phyloP scores from a whole-genome alignment of 805 yeast species.

The Wickerhamiella allomyrinae region DNA sequence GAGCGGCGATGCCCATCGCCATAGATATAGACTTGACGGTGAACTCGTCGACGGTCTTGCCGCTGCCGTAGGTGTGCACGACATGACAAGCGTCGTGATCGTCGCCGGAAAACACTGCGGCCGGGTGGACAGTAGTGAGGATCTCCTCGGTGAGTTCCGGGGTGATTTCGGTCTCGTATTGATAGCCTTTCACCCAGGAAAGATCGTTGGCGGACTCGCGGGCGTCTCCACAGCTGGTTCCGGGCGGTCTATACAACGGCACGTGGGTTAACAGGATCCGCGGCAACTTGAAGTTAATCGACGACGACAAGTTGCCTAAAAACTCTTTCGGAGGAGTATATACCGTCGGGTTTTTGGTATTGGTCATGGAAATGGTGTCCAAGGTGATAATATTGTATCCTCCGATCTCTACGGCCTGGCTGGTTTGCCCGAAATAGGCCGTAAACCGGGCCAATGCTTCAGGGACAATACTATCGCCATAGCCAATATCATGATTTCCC shows the following conservation, averaged over 20 bases:
- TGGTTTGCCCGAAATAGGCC: conserved; percentile 58
- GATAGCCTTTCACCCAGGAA: conserved; percentile 61
- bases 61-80: conserved; percentile 31
- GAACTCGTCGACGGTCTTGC: conserved; percentile 44
- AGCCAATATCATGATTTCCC: conserved; percentile 96
- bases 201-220: conserved; percentile 57
- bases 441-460: conserved; percentile 48
- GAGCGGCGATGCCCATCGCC: conserved; percentile 79
- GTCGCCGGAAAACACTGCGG: conserved; percentile 72
- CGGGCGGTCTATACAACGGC: conserved; percentile 63
- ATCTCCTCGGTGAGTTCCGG: conserved; percentile 44
- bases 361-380: conserved; percentile 74
- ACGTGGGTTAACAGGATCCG: conserved; percentile 63
- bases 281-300: conserved; percentile 4
- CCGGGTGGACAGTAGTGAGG: conserved; percentile 47
- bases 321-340: conserved; percentile 38
- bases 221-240: conserved; percentile 50
- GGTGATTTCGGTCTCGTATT: conserved; percentile 82
- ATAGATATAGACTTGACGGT: conserved; percentile 82
- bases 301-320: conserved; percentile 26
- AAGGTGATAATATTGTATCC: conserved; percentile 64
- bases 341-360: conserved; percentile 34
- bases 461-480: conserved; percentile 54
- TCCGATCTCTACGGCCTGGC: conserved; percentile 37
- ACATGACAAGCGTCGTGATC: conserved; percentile 93